A percentile compares a stretch with the other conserved stretches of the same genome.
Conservation (phyloP, 495 filamentous ascomycete genomes). For the Astrocystis sublimbata region DNA sequence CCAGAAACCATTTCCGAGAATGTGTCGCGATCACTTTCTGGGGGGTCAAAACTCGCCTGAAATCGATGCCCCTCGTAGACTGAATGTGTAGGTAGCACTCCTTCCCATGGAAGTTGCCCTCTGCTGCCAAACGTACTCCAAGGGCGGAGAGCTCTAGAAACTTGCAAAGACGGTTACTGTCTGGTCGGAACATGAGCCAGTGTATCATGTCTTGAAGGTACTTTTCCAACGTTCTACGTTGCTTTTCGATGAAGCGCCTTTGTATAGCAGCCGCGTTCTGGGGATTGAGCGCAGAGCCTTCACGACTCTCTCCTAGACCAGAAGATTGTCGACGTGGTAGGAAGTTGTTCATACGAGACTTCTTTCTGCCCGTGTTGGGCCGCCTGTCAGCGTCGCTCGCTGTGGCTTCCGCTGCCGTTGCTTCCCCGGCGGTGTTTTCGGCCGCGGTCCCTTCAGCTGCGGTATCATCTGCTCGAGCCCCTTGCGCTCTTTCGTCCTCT, state of each 20-base stretch:
- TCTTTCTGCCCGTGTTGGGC: slow-evolving; percentile 54
- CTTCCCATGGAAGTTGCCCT: slow-evolving; percentile 96
- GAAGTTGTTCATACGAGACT: slow-evolving; percentile 62
- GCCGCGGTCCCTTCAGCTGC: slow-evolving; percentile 51
- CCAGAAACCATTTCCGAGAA: slow-evolving; percentile 93
- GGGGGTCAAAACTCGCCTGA: slow-evolving; percentile 76
- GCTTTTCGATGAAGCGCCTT: slow-evolving; percentile 58
- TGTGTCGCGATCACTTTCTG: slow-evolving; percentile 75
- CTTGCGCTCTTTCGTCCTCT: slow-evolving; percentile 71
- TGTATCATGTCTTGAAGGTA: slow-evolving; percentile 95
- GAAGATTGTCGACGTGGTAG: slow-evolving; percentile 50
- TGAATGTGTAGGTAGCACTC: slow-evolving; percentile 92
- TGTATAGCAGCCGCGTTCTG: slow-evolving; percentile 38
- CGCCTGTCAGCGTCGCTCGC: slow-evolving; percentile 43
- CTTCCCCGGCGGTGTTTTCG: slow-evolving; percentile 41
- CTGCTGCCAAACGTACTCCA: slow-evolving; percentile 90
- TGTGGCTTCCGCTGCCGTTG: slow-evolving; percentile 42
- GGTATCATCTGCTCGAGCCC: slow-evolving; percentile 45
- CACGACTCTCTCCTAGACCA: slow-evolving; percentile 36
- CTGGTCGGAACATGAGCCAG: slow-evolving; percentile 92
- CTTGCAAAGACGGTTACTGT: slow-evolving; percentile 93
- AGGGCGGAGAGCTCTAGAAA: slow-evolving; percentile 95
- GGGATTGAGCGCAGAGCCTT: slow-evolving; percentile 23
- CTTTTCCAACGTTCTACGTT: slow-evolving; percentile 81
- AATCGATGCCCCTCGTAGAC: slow-evolving; percentile 87